A percentile compares a stretch with the other conserved stretches of the same genome.
These are phyloP conservation scores for Trichoderma sp. DNA, from an alignment of 2,329 filamentous ascomycete genomes.

Conservation along the genomic window DNA sequence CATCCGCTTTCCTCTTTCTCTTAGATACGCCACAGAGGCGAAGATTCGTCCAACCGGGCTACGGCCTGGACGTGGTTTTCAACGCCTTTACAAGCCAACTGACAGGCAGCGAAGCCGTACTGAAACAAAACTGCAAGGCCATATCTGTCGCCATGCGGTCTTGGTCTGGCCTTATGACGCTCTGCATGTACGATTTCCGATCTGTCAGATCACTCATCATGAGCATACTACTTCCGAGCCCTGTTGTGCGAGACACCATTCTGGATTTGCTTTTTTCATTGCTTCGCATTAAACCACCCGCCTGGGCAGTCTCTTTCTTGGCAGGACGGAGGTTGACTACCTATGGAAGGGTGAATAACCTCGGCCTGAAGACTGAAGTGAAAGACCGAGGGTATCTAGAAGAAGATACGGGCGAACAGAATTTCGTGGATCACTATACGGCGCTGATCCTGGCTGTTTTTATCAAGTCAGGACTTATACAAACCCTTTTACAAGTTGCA, in stretches of 20 bases:
- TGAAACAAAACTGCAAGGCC: constrained; percentile 90
- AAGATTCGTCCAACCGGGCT: constrained; percentile 82
- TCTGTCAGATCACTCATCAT: constrained; percentile 77
- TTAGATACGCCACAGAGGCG: constrained; percentile 82
- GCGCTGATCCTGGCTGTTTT: constrained; percentile 84
- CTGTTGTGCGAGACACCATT: constrained; percentile 70
- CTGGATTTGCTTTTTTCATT: constrained; percentile 82
- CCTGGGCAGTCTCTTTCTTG: constrained; percentile 92
- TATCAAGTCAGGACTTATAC: constrained; percentile 76
- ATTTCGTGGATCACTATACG: constrained; percentile 92
- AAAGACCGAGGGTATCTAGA: constrained; percentile 60
- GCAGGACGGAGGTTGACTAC: constrained; percentile 91
- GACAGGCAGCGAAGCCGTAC: constrained; percentile 58
- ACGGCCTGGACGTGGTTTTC: constrained; percentile 87
- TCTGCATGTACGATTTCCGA: constrained; percentile 86
- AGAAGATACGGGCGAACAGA: constrained; percentile 73
- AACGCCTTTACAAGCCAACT: constrained; percentile 88
- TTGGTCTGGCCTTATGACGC: constrained; percentile 87
- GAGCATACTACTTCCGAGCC: constrained; percentile 63
- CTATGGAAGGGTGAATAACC: constrained; percentile 88
- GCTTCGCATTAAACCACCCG: constrained; percentile 87
- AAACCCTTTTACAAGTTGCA: constrained; percentile 64
- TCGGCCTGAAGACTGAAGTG: constrained; percentile 71
- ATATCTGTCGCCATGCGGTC: constrained; percentile 89
- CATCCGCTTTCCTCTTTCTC: constrained; percentile 84